Evolutionary conservation across 1,284 basidiomycete genomes (phyloP).

Genomic region (Malassezia japonica): DNA sequence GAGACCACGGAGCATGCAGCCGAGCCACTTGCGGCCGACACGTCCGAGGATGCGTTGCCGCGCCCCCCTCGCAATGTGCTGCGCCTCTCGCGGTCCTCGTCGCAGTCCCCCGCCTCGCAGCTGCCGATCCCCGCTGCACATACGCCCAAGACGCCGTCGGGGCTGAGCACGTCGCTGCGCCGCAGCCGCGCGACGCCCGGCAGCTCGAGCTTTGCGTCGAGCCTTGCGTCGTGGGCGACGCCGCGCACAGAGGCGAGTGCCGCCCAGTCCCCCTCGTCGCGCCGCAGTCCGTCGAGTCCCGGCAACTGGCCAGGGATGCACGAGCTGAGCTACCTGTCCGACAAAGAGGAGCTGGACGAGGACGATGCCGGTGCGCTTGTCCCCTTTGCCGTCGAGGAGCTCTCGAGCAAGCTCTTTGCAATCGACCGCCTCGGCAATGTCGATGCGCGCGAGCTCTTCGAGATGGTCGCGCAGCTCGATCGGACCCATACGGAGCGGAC

Average conservation of each 20-base stretch:
- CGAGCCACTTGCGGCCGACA: no score
- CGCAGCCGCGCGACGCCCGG: not conserved
- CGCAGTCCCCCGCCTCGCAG: no score
- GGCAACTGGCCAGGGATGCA: constrained; percentile 8
- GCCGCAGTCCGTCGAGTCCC: not conserved
- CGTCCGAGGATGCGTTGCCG: no score
- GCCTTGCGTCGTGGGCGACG: constrained; percentile 5
- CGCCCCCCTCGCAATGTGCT: no score
- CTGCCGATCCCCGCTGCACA: no score
- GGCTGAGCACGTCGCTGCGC: no score
- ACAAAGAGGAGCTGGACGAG: constrained; percentile 15
- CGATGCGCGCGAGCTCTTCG: constrained; percentile 14
- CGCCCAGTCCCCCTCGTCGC: not conserved
- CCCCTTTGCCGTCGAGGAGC: constrained; percentile 10
- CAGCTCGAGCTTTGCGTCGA: constrained; percentile 4
- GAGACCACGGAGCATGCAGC: no score
- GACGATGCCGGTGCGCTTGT: constrained; percentile 9
- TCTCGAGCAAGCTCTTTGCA: constrained; percentile 10
- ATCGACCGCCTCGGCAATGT: constrained; percentile 9
- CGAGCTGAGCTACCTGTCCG: constrained; percentile 14
- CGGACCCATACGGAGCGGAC: constrained; percentile 17
- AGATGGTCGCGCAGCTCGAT: constrained; percentile 15
- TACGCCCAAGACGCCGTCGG: no score
- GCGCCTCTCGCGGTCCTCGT: no score
- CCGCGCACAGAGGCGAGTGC: constrained; percentile 1